phyloP scores from a whole-genome alignment of 2,329 filamentous ascomycete species.

The Emmonsiellopsis sp. region DNA sequence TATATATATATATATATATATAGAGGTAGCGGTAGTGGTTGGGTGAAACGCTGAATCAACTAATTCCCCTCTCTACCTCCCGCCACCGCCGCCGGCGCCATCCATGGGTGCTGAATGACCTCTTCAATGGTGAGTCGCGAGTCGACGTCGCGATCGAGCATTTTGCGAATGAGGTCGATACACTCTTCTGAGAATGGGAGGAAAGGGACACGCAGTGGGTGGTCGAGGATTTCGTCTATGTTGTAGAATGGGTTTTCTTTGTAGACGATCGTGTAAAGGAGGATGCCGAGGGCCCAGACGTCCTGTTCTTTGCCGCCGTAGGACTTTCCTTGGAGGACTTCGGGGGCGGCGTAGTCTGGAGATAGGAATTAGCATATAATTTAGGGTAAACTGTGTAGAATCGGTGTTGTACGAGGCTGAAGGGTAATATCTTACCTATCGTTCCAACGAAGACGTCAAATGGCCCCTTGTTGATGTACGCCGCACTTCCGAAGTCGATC shows the following conservation, averaged over 20 bases:
- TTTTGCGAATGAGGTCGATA: conserved; percentile 80
- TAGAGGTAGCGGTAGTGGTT: no score
- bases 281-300: conserved; percentile 93
- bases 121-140: conserved; percentile 76
- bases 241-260: conserved; percentile 99
- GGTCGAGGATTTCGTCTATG: conserved; percentile 98
- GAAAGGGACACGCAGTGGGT: conserved; percentile 80
- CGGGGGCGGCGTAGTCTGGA: conserved; percentile 96
- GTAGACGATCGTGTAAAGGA: conserved; percentile 97
- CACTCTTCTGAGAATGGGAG: conserved; percentile 63
- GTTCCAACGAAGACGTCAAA: conserved; percentile 99
- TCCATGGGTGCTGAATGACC: conserved; percentile 85
- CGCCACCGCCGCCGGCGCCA: conserved; percentile 14
- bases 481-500: conserved; percentile 95
- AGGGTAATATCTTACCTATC: conserved; percentile 58
- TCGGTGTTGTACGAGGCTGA: no score
- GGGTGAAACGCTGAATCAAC: neutral
- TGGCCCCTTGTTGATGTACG: conserved; percentile 95
- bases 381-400: no score
- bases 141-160: conserved; percentile 86
- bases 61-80: neutral
- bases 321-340: conserved; percentile 83
- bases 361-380: neutral
- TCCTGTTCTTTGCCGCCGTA: conserved; percentile 97
- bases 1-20: no score